Evolutionary conservation across 169 alveolate genomes (phyloP), one percentile per base, ranked within the genome.

Genomic region (Cryptosporidium meleagridis): DNA sequence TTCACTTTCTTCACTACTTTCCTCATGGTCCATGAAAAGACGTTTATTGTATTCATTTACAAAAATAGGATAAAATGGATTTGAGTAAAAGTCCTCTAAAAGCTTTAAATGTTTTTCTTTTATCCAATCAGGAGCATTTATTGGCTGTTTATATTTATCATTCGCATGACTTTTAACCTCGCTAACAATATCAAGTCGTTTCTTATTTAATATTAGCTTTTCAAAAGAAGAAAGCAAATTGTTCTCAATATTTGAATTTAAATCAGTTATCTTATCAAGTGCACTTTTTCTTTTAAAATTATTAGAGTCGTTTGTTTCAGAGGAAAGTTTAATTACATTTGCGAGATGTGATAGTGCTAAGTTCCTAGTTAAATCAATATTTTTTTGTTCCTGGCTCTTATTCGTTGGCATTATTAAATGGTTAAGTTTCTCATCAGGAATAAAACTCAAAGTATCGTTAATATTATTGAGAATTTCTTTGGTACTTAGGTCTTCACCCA

Each of bases 81-180:
- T 80, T n/a, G 89, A 80, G 26, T 80, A 80, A 29, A 80, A 80
- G 16, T 80, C 80, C 65, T 80, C 89, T n/a, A 80, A 51, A 1
- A 80, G 80, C 35, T 59, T 80, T 9, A 31, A 62, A 41, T 80
- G 89, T 29, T 65, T 29, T 80, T 80, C 62, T n/a, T 23, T 26
- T 41, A 80, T 59, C 72, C 72, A 80, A 23, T 80, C 75, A 21
- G 89, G 89, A 62, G 41, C 89, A 35, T n/a, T 33, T 23, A 80
- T 67, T 41, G 80, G 75, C 29, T 80, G 75, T 7, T 44, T 65
- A 51, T 33, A 80, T 29, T 67, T 80, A 7, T 62, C 65, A 41
- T 80, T 41, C 0, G 75, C 73, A 62, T 62, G 59, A 61, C 26
- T 35, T 26, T n/a, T 80, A 16, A 80, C 21, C 26, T 80, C 89